Conservation (phyloP, 2,329 filamentous ascomycete species). For the Mycosphaerella arachidis region DNA sequence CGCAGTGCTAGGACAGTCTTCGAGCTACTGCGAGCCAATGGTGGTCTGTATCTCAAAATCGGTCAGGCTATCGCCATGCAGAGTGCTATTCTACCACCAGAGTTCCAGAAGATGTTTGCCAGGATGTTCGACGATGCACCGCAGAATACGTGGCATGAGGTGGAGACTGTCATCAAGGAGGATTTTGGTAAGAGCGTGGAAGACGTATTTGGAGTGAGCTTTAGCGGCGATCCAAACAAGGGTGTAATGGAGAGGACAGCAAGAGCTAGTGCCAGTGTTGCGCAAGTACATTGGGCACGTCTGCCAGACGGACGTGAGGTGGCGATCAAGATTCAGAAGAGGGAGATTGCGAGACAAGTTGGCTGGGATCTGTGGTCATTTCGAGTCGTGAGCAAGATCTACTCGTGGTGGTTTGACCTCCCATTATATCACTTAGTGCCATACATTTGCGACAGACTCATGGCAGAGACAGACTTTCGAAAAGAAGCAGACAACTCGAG, state of each 20-base stretch:
- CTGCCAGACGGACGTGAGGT: constrained; percentile 83
- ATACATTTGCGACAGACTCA: constrained; percentile 86
- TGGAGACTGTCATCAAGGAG: constrained; percentile 77
- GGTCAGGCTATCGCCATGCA: constrained; percentile 99
- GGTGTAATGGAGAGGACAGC: constrained; percentile 67
- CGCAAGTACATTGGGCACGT: constrained; percentile 93
- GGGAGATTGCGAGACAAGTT: constrained; percentile 85
- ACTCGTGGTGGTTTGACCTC: constrained; percentile 86
- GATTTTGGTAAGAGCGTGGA: constrained; percentile 85
- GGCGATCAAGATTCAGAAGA: constrained; percentile 94
- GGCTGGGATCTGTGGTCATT: constrained; percentile 96
- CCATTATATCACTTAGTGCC: constrained; percentile 87
- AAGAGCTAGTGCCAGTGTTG: constrained; percentile 82
- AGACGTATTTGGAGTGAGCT: constrained; percentile 89
- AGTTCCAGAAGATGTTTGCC: constrained; percentile 94
- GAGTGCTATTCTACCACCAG: constrained; percentile 83
- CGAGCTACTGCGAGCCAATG: constrained; percentile 76
- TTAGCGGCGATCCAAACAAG: constrained; percentile 49
- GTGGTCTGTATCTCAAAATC: constrained; percentile 93
- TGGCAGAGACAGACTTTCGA: constrained; percentile 89
- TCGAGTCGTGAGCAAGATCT: constrained; percentile 78
- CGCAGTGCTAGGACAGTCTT: constrained; percentile 82
- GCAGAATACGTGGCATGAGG: constrained; percentile 81
- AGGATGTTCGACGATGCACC: constrained; percentile 98
- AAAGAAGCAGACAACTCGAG: constrained; percentile 88